Evolutionary conservation across 2,329 filamentous ascomycete species (phyloP).

Genomic region (Aspergillus sp.): DNA sequence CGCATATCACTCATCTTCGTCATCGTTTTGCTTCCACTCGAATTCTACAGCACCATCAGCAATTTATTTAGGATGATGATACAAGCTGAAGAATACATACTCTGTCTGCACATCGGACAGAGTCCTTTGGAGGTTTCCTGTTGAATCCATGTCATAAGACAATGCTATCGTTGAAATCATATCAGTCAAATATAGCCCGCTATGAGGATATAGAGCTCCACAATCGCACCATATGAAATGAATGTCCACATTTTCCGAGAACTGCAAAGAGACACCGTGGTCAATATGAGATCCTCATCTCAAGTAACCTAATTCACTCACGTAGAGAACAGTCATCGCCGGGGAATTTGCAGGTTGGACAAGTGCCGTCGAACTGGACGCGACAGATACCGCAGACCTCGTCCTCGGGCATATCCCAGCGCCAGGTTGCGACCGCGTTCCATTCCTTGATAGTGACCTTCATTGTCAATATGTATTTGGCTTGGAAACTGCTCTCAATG

Average conservation of each 20-base stretch:
- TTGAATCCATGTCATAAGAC: constrained; percentile 81
- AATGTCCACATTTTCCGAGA: constrained; percentile 93
- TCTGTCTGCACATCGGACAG: constrained; percentile 96
- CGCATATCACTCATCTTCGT: constrained; percentile 20
- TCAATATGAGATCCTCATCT: too few species aligned
- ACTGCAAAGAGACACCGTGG: constrained; percentile 49
- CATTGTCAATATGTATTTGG: constrained; percentile 50
- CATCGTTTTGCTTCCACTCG: constrained; percentile 46
- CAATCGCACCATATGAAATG: constrained; percentile 80
- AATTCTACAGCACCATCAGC: constrained; percentile 39
- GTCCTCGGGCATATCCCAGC: constrained; percentile 95
- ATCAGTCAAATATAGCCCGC: background rate
- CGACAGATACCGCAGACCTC: constrained; percentile 98
- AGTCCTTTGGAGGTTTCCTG: constrained; percentile 90
- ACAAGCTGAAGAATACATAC: constrained; percentile 45
- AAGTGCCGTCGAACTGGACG: constrained; percentile 95
- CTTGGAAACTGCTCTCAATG: too few species aligned
- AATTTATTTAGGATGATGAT: background rate
- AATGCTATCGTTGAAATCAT: constrained; percentile 59
- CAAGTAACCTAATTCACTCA: constrained; percentile 44
- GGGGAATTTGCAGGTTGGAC: constrained; percentile 95
- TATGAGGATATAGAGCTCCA: too few species aligned
- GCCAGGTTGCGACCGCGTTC: constrained; percentile 93
- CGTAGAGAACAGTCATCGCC: constrained; percentile 91
- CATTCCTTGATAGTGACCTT: constrained; percentile 93